Base-by-base conservation (phyloP, 2,329 filamentous ascomycete genomes). In the Nigrograna mackinnonii region DNA sequence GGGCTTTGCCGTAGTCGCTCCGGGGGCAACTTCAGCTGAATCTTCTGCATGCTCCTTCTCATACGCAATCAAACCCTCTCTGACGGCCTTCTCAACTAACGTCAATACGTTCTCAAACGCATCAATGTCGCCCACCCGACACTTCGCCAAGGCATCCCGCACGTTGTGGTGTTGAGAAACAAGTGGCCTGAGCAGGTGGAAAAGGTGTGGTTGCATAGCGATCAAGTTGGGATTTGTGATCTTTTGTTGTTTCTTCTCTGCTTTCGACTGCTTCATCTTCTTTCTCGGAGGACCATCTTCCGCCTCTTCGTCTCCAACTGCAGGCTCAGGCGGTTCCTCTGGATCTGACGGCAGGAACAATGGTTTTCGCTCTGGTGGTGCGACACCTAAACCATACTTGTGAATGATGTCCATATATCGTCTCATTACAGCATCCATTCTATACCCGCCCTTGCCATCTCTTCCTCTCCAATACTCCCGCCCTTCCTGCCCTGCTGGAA, bases 341-440 rank as follows among this genome's bases (percentile, higher is more conserved):
- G 51, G 39, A 46, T 84, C 78, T 1, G 73, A 74, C 0, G 85
- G 82, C 6, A 94, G 64, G 64, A 90, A 96, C 0, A 96, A 77
- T 1, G 87, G 87, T 46, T 80, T 77, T 37, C 92, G 77, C 28
- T 69, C 58, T 0, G 91, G 91, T 1, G 85, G 83, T 4, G 83
- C 72, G 21, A 73, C 67, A 22, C 83, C 83, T 0, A 94, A 73
- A 1, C 87, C 88, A 58, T 95, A 81, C 64, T 79, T 79, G 68
- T 96, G 85, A 36, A 97, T 79, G 45, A 99, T 95, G 60, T 96
- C 87, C 68, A 97, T 76, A 64, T 99, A 99, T 22, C 92, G 80
- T 46, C 94, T 77, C 57, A 94, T 81, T 1, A 96, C 83, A 2
- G 89, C 91, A 66, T 99, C 94, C 49, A 96, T 83, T 44, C 94